Percentiles rank a stretch among this genome's conserved stretches.
These are phyloP conservation scores for Aquilaria malaccensis DNA, from an alignment of 345 rosid genomes.

Conservation along the genomic window DNA sequence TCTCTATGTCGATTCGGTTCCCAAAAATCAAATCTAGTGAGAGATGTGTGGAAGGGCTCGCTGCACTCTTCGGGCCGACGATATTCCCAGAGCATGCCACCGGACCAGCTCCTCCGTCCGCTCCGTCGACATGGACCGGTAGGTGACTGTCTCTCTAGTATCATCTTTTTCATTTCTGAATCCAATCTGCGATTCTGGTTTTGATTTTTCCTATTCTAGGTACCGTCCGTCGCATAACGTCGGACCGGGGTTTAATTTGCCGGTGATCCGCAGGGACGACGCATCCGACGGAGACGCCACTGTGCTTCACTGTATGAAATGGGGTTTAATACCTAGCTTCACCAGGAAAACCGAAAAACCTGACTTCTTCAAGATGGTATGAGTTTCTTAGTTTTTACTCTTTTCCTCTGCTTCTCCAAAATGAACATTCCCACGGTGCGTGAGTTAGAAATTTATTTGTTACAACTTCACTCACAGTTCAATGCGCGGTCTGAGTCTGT, in stretches of 20 bases:
- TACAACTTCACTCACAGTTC: constrained; percentile 38
- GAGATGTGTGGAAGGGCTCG: constrained; percentile 88
- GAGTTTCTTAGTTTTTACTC: not conserved
- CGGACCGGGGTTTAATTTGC: constrained; percentile 65
- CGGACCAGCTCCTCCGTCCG: constrained; percentile 33
- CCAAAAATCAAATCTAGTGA: not conserved
- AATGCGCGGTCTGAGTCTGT: constrained; percentile 91
- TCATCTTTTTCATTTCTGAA: not conserved
- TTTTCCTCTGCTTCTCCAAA: not conserved
- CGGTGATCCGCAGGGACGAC: constrained; percentile 56
- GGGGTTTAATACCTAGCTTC: constrained; percentile 89
- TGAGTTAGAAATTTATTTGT: not conserved
- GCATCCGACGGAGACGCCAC: constrained; percentile 31
- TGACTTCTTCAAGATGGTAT: constrained; percentile 81
- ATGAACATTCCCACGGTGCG: too few relatives aligned
- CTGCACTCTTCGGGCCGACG: constrained; percentile 62
- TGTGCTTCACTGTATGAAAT: constrained; percentile 72
- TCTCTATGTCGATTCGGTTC: not conserved
- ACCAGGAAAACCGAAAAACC: constrained; percentile 75
- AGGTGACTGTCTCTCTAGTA: not conserved
- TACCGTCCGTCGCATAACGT: constrained; percentile 74
- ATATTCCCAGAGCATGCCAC: constrained; percentile 60
- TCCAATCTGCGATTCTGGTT: not conserved
- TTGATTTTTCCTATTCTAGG: constrained; percentile 25
- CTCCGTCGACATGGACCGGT: constrained; percentile 55